Evolutionary conservation across 75 land plant species (phyloP).

Genomic region (Selaginella moellendorffii): DNA sequence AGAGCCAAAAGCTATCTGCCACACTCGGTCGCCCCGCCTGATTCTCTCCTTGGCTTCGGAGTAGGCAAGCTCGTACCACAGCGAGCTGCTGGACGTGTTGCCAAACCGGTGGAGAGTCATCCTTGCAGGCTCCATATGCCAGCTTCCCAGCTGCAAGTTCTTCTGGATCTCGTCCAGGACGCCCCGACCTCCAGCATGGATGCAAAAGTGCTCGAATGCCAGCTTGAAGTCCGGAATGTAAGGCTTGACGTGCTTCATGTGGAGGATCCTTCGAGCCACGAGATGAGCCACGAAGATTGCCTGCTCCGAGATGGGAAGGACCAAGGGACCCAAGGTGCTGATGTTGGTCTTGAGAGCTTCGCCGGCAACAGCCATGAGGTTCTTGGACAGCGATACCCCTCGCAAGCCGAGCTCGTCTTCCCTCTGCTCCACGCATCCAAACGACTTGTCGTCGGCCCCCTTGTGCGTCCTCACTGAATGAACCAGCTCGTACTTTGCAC

Average conservation of each 20-base stretch:
- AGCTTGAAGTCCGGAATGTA: constrained; percentile 11
- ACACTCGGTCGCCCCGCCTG: neutral
- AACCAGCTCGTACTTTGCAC: constrained; percentile 16
- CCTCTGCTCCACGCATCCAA: constrained; percentile 10
- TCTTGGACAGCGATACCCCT: neutral
- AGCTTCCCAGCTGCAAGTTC: neutral
- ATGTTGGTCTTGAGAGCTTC: neutral
- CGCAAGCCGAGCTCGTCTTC: neutral
- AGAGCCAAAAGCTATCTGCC: neutral
- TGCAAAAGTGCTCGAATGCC: constrained; percentile 10
- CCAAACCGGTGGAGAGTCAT: neutral
- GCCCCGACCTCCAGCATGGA: constrained; percentile 4
- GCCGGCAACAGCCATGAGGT: neutral
- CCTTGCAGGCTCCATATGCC: neutral
- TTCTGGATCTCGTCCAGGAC: constrained; percentile 1
- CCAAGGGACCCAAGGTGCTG: neutral
- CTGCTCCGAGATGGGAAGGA: neutral
- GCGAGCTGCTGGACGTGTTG: neutral
- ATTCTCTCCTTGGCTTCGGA: neutral
- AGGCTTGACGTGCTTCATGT: neutral
- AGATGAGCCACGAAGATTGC: neutral
- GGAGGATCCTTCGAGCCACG: neutral
- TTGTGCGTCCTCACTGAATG: constrained; percentile 23
- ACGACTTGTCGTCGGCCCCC: constrained; percentile 21
- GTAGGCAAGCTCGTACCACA: neutral